Base-by-base conservation (phyloP, 2,329 filamentous ascomycete species). In the Colletotrichum paranaense region DNA sequence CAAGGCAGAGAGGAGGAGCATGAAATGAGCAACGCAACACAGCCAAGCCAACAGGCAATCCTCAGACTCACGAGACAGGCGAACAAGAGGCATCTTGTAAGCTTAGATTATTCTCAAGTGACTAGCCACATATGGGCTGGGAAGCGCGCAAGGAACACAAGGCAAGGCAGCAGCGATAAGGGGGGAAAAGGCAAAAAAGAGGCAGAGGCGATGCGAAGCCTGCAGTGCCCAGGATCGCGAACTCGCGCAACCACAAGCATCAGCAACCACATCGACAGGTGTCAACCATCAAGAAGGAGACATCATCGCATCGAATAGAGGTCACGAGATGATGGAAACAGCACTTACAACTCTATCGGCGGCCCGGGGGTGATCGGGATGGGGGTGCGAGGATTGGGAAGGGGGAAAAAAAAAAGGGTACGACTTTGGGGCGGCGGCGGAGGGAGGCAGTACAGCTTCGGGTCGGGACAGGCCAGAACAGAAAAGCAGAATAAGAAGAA, bases 271-370 rank as follows among this genome's bases (percentile, higher is more conserved):
- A 76, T 77, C 76, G 77, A 56, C 70, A 65, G 59, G 74, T 67
- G 76, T 68, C 55, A 62, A 30, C 67, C 75, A 78, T 79, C 78
- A 75, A 78, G 16, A 68, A 49, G 26, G 42, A 38, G 53, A 75
- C 74, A 60, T 62, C 72, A 75, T 62, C 72, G 74, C 73, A 75
- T 77, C 73, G 71, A 73, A 75, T 72, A 75, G 58, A 72, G 75
- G 78, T 78, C 79, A 80, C 79, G 74, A 78, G 78, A 78, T 73
- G 67, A 76, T 73, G 38, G 73, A 63, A 66, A 74, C 75, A 71
- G 56, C 38, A 73, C 71, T 38, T 76, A 76, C 67, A 75, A 74
- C 76, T 68, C 63, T 78, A 79, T 78, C 78, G 78, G 76, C 73
- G 75, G 74, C 74, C 77, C 77, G 75, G 78, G 78, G 76, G 75